Base-by-base conservation (phyloP, 345 rosid species). In the Brassica nigra region DNA sequence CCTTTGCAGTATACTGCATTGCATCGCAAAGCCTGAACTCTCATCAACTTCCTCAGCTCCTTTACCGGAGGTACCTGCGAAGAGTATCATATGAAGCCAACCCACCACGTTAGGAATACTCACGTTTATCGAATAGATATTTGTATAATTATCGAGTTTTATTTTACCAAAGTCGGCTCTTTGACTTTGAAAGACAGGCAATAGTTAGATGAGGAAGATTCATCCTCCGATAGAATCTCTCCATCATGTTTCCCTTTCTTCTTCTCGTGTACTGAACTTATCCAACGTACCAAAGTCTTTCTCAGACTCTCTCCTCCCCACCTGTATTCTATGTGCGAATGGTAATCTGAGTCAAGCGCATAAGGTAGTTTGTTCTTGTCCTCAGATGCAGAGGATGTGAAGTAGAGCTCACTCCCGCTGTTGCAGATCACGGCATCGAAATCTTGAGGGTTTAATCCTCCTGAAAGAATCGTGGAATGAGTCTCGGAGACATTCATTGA, bases 271-370 rank as follows among this genome's bases (percentile, higher is more conserved):
- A 89, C 75, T 39, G 92, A 87, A 81, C 84, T 70, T 75, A 87
- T 84, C 92, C 92, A 89, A 14, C 90, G 89, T 76, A 88, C 86
- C 76, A 90, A 59, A 76, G 95, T 88, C 81, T 85, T 90, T 78
- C 91, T 81, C 74, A 90, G 42, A 64, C 86, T 87, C 76, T 90
- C 91, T 79, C 91, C 90, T 75, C 92, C 95, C 95, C 95, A 90
- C 39, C 90, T 86, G 70, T 88, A 90, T 61, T 89, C 92, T 14
- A 86, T 86, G 71, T 90, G 95, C 8, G 88, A 89, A 55, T 86
- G 91, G 77, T 90, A 90, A 83, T 90, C 88, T 33, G 83, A 67
- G 81, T 90, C 95, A 15, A 86, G 66, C 12, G 76, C 81, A 75
- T 84, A 89, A 6, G 88, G 90, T 70, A 84, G 81, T 59, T 70